Evolutionary conservation across 768 basidiomycete genomes (phyloP).

Genomic region (Lactarius evosmus): DNA sequence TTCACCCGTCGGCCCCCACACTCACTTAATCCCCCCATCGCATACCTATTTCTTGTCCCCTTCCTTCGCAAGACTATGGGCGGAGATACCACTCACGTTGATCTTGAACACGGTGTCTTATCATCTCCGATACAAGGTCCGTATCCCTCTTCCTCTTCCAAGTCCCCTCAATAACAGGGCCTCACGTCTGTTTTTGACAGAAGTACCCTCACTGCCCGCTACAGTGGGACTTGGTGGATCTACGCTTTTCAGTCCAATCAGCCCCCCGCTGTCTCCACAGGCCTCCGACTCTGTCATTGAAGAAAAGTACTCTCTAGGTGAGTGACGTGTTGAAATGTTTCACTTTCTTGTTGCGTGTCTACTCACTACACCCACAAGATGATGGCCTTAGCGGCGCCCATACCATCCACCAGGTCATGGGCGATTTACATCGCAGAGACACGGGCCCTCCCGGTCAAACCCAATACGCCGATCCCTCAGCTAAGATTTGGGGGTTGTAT

Average conservation of each 20-base stretch:
- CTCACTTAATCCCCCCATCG: neutral
- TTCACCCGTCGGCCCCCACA: neutral
- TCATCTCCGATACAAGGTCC: neutral
- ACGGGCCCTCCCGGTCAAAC: neutral
- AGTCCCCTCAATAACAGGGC: neutral
- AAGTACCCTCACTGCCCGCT: neutral
- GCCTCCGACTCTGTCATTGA: neutral
- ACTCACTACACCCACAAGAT: conserved; percentile 2
- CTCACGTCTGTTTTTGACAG: neutral
- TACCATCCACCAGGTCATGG: neutral
- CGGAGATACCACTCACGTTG: neutral
- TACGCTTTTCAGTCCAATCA: neutral
- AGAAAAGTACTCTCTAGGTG: conserved; percentile 8
- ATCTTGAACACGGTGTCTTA: conserved; percentile 9
- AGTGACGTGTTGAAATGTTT: neutral
- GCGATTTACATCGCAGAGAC: neutral
- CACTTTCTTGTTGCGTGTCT: neutral
- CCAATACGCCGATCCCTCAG: conserved; percentile 8
- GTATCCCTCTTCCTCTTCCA: neutral
- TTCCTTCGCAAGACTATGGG: conserved; percentile 1
- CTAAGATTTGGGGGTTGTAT: conserved; percentile 24
- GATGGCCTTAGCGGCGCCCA: neutral
- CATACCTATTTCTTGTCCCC: neutral
- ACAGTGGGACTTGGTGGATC: neutral
- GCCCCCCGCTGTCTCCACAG: neutral